Evolutionary conservation across 1,284 basidiomycete genomes (phyloP).

Genomic region (Cutaneotrichosporon sp.): DNA sequence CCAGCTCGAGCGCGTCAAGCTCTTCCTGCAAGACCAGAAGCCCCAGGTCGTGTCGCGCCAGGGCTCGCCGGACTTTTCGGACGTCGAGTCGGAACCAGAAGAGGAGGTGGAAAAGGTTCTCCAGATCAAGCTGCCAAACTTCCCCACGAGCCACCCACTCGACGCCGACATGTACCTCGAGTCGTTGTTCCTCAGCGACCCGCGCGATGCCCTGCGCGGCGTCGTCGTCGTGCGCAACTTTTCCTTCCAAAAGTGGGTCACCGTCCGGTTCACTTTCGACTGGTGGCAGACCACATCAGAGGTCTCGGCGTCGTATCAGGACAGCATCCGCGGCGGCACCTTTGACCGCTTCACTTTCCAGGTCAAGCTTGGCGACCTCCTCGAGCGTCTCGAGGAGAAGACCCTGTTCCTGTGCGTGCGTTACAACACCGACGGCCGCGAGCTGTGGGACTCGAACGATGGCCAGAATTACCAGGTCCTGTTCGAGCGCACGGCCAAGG

Average conservation of each 20-base stretch:
- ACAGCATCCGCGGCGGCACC: conserved; percentile 57
- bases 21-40: conserved; percentile 89
- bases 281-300: conserved; percentile 94
- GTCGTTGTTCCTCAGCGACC: conserved; percentile 58
- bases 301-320: conserved; percentile 71
- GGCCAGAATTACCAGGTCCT: conserved; percentile 70
- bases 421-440: conserved; percentile 64
- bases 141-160: conserved; percentile 49
- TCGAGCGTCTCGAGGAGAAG: conserved; percentile 71
- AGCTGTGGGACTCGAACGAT: conserved; percentile 87
- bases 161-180: conserved; percentile 54
- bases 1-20: conserved; percentile 78
- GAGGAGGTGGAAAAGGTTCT: conserved; percentile 43
- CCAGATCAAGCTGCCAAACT: conserved; percentile 53
- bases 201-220: conserved; percentile 60
- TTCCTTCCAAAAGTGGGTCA: conserved; percentile 80
- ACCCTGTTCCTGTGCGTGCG: conserved; percentile 74
- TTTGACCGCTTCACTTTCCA: conserved; percentile 59
- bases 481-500: conserved; percentile 33
- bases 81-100: conserved; percentile 63
- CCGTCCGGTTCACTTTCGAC: conserved; percentile 87
- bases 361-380: conserved; percentile 53
- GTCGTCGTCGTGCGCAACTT: conserved; percentile 75
- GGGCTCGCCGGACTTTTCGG: conserved; percentile 78
- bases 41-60: conserved; percentile 86